These are phyloP conservation scores for Sporothrix brunneoviolacea DNA, from an alignment of 2,329 filamentous ascomycete genomes.

Conservation along the genomic window DNA sequence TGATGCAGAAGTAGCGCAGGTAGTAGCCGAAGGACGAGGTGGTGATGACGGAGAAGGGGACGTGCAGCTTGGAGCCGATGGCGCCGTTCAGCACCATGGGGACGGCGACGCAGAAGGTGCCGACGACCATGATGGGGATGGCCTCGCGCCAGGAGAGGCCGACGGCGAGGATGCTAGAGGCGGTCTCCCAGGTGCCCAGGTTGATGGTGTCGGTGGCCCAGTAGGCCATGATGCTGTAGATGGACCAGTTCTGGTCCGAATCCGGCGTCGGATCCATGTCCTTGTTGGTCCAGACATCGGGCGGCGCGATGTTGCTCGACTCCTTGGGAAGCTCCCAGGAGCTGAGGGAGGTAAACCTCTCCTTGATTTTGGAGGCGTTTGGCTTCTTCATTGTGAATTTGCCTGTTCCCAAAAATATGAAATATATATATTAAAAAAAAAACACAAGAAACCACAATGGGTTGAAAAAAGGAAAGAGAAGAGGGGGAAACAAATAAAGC, in stretches of 20 bases:
- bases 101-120: constrained; percentile 53
- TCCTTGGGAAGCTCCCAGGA: constrained; percentile 28
- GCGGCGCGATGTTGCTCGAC: constrained; percentile 25
- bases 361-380: constrained; percentile 7
- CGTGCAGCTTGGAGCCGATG: constrained; percentile 39
- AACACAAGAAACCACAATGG: not conserved
- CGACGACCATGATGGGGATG: constrained; percentile 46
- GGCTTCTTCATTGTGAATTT: constrained; percentile 17
- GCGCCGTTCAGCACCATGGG: constrained; percentile 43
- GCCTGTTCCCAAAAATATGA: no score
- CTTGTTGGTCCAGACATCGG: constrained; percentile 26
- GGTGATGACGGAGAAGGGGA: constrained; percentile 40
- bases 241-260: constrained; percentile 30
- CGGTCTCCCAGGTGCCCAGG: constrained; percentile 24
- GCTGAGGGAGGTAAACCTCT: constrained; percentile 17
- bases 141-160: constrained; percentile 37
- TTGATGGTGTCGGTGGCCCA: constrained; percentile 24
- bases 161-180: constrained; percentile 19
- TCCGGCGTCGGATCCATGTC: constrained; percentile 31
- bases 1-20: constrained; percentile 37
- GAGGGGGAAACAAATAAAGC: not conserved
- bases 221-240: constrained; percentile 24
- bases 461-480: not conserved
- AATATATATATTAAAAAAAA: not conserved
- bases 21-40: constrained; percentile 41